A percentile compares a stretch with the other conserved stretches of the same genome.
Evolutionary conservation across 2,329 filamentous ascomycete genomes (phyloP).

Genomic region (Metarhizium brunneum): DNA sequence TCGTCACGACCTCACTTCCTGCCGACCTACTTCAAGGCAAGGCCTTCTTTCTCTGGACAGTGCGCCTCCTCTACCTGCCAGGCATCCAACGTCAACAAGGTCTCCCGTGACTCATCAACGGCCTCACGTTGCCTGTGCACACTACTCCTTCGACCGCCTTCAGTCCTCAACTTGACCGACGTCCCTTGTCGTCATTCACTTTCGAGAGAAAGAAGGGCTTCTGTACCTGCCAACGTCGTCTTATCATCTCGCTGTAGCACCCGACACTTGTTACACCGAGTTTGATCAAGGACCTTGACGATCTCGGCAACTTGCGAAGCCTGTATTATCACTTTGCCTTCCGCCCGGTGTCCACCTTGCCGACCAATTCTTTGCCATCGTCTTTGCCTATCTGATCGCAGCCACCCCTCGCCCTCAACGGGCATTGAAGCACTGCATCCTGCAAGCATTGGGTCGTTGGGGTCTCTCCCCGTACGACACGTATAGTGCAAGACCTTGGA

Average conservation of each 20-base stretch:
- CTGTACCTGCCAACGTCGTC: neutral
- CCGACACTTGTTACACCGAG: neutral
- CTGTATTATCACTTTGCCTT: neutral
- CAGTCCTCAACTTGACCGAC: constrained; percentile 8
- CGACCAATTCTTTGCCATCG: neutral
- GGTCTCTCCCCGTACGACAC: constrained; percentile 13
- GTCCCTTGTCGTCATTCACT: constrained; percentile 10
- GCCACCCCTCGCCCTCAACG: neutral
- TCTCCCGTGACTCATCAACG: constrained; percentile 4
- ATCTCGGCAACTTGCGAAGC: neutral
- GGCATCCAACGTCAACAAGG: neutral
- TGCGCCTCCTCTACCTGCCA: constrained; percentile 16
- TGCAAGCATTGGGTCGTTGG: constrained; percentile 15
- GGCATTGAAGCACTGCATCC: constrained; percentile 5
- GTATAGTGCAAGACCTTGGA: neutral
- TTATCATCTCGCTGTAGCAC: neutral
- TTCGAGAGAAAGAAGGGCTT: constrained; percentile 25
- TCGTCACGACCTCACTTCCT: constrained; percentile 6
- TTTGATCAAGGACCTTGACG: neutral
- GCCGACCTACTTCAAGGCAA: constrained; percentile 15
- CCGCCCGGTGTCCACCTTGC: neutral
- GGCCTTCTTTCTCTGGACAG: constrained; percentile 27
- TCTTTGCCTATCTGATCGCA: neutral
- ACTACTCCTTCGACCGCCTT: constrained; percentile 9
- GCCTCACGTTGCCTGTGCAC: constrained; percentile 9